Percentiles rank a stretch among this genome's conserved stretches.
These are phyloP conservation scores for Penicillium riverlandense DNA, from an alignment of 495 filamentous ascomycete species.

Conservation along the genomic window DNA sequence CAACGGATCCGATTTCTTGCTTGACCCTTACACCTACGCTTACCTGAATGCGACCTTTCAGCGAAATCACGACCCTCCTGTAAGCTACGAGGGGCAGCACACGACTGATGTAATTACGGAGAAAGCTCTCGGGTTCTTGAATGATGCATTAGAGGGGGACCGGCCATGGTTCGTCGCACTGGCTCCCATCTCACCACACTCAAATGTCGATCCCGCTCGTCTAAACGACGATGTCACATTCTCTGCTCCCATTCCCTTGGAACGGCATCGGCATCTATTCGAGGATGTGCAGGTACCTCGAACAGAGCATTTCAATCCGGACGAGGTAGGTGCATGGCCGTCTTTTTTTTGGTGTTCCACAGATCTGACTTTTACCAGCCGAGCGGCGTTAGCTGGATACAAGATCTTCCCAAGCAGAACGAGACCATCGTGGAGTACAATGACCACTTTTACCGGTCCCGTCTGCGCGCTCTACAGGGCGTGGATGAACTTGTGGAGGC, in stretches of 20 bases:
- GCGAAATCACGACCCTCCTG: slow-evolving; percentile 51
- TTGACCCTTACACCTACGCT: slow-evolving; percentile 66
- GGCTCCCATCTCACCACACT: slow-evolving; percentile 61
- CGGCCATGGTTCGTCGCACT: slow-evolving; percentile 63
- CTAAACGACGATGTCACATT: slow-evolving; percentile 23
- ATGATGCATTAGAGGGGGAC: slow-evolving; percentile 46
- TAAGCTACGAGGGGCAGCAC: slow-evolving; percentile 51
- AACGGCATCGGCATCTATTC: slow-evolving; percentile 33
- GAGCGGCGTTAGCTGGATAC: slow-evolving; percentile 58
- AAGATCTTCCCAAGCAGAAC: slow-evolving; percentile 42
- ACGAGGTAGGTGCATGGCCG: slow-evolving; percentile 26
- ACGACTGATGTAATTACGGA: slow-evolving; percentile 54
- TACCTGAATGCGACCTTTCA: slow-evolving; percentile 64
- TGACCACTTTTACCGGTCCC: slow-evolving; percentile 60
- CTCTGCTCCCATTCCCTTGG: slow-evolving; percentile 43
- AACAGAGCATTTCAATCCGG: slow-evolving; percentile 36
- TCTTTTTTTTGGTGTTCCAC: slow-evolving; percentile 38
- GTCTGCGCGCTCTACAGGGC: slow-evolving; percentile 55
- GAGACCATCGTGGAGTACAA: slow-evolving; percentile 53
- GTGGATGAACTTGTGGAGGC: slow-evolving; percentile 65
- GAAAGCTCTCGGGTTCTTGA: slow-evolving; percentile 57
- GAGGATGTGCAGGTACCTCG: slow-evolving; percentile 30
- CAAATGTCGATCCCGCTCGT: slow-evolving; percentile 39
- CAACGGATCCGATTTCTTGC: slow-evolving; percentile 53
- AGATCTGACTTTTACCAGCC: slow-evolving; percentile 47